A percentile compares a stretch with the other conserved stretches of the same genome.
phyloP scores from a whole-genome alignment of 768 basidiomycete genomes.

The Psilocybe tampanensis region DNA sequence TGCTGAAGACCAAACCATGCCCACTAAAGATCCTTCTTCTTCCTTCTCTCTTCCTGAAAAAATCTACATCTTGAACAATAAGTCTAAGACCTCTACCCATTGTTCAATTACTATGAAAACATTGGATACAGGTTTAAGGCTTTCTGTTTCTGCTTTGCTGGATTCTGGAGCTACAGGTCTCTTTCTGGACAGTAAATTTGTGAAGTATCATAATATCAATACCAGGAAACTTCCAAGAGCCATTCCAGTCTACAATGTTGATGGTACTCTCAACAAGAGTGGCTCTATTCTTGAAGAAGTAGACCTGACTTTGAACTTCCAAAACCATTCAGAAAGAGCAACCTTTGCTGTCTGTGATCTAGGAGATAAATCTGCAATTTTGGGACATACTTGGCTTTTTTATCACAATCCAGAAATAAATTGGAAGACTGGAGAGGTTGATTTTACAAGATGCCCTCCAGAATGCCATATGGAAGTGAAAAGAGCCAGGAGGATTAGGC shows the following conservation, averaged over 20 bases:
- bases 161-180: slow-evolving; percentile 18
- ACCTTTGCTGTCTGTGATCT: slow-evolving; percentile 21
- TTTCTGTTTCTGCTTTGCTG: slow-evolving; percentile 9
- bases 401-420: slow-evolving; percentile 27
- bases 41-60: neutral
- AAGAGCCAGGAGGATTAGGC: neutral
- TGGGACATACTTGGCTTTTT: slow-evolving; percentile 28
- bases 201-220: slow-evolving; percentile 3
- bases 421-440: slow-evolving; percentile 21
- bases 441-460: slow-evolving; percentile 18
- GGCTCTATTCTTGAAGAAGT: slow-evolving; percentile 20
- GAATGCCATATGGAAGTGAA: slow-evolving; percentile 7
- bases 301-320: slow-evolving; percentile 16
- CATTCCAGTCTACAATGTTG: slow-evolving; percentile 23
- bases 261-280: slow-evolving; percentile 24
- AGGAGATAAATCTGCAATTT: slow-evolving; percentile 15
- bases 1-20: slow-evolving; percentile 1
- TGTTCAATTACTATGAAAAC: slow-evolving; percentile 1
- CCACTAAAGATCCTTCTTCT: neutral
- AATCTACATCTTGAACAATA: neutral
- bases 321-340: slow-evolving; percentile 20
- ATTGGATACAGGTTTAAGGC: slow-evolving; percentile 4
- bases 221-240: slow-evolving; percentile 6
- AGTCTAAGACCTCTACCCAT: neutral
- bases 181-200: slow-evolving; percentile 10